Evolutionary conservation across 306 rosid species (phyloP).

Genomic region (Trifolium repens): DNA sequence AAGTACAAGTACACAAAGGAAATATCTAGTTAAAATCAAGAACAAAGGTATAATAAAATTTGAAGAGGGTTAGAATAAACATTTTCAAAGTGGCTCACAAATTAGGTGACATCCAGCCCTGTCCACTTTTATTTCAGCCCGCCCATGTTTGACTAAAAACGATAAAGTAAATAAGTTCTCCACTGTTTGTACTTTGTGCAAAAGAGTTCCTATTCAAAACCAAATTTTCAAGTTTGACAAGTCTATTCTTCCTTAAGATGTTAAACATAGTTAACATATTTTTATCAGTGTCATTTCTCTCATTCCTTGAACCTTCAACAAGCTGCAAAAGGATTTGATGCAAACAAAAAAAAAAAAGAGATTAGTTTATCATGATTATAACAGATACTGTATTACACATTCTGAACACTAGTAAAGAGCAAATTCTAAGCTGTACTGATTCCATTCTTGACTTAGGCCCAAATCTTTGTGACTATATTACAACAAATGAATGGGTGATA

Average conservation of each 20-base stretch:
- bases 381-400: conserved; percentile 6
- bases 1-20: not conserved
- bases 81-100: conserved; percentile 48
- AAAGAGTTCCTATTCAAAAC: conserved; percentile 60
- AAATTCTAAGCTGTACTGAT: not conserved
- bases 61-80: conserved; percentile 5
- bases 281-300: conserved; percentile 47
- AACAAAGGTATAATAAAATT: not conserved
- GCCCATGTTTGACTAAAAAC: conserved; percentile 60
- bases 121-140: conserved; percentile 53
- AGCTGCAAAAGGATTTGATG: conserved; percentile 43
- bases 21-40: not conserved
- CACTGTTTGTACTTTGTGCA: conserved; percentile 60
- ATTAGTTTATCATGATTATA: not conserved
- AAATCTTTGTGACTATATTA: not conserved
- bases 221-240: conserved; percentile 53
- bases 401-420: conserved; percentile 4
- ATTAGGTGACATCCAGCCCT: conserved; percentile 51
- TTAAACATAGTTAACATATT: conserved; percentile 57
- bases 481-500: conserved; percentile 1
- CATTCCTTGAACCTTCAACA: conserved; percentile 35
- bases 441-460: conserved; percentile 1
- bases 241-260: conserved; percentile 50
- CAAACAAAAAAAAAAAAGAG: not conserved
- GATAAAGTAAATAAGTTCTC: conserved; percentile 63